A percentile compares a stretch with the other conserved stretches of the same genome.
phyloP scores from a whole-genome alignment of 352 stramenopile genomes.

The Sclerospora graminicola region DNA sequence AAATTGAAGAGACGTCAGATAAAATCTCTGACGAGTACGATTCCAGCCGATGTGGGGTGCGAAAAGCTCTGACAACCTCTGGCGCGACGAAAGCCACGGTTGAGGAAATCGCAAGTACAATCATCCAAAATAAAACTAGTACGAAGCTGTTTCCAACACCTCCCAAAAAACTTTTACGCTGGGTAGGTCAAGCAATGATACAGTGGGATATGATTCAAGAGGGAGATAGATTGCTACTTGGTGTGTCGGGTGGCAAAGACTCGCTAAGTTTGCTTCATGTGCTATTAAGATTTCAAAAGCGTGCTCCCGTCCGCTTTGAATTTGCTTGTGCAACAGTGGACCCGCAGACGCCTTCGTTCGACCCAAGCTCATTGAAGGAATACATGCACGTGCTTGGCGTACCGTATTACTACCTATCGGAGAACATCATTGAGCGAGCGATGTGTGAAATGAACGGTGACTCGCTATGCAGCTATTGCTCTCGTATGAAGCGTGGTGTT shows the following conservation, averaged over 20 bases:
- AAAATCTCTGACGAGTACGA: constrained; percentile 9
- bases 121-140: constrained; percentile 34
- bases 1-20: constrained; percentile 5
- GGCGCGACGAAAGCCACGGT: too few relatives aligned
- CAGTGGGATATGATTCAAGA: constrained; percentile 96
- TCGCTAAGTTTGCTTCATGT: constrained; percentile 95
- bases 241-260: constrained; percentile 96
- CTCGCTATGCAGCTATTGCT: constrained; percentile 94
- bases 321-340: constrained; percentile 94
- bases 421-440: constrained; percentile 88
- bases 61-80: constrained; percentile 6
- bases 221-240: too few relatives aligned
- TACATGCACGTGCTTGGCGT: constrained; percentile 93
- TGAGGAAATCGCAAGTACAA: too few relatives aligned
- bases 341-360: constrained; percentile 94
- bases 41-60: constrained; percentile 12
- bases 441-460: constrained; percentile 81
- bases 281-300: constrained; percentile 90
- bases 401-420: constrained; percentile 91
- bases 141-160: constrained; percentile 21
- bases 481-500: constrained; percentile 95
- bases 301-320: constrained; percentile 90
- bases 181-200: too few relatives aligned
- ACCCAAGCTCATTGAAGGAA: constrained; percentile 93
- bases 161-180: too few relatives aligned